Conservation (phyloP, 2,329 filamentous ascomycete genomes). For the Microthyrium microscopicum region DNA sequence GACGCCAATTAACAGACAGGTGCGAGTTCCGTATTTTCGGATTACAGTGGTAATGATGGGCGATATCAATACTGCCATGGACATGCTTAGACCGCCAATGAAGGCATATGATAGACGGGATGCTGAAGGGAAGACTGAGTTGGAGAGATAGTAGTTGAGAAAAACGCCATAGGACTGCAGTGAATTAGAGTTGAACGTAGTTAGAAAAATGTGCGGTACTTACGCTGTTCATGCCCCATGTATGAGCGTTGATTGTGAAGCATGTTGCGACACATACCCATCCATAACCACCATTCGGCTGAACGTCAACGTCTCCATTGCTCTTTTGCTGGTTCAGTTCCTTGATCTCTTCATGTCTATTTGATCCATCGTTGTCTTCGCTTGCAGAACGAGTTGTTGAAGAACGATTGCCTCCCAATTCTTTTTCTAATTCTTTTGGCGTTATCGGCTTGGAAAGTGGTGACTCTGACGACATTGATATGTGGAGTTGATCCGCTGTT, state of each 20-base stretch:
- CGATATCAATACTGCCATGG: slow-evolving; percentile 48
- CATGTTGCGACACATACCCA: slow-evolving; percentile 18
- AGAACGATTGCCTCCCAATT: no score
- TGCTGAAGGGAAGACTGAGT: slow-evolving; percentile 44
- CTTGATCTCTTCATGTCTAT: no score
- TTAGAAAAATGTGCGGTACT: slow-evolving; percentile 11
- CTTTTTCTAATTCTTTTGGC: no score
- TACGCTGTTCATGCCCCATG: slow-evolving; percentile 57
- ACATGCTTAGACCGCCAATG: slow-evolving; percentile 55
- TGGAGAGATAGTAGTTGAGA: slow-evolving; percentile 57
- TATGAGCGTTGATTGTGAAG: slow-evolving; percentile 49
- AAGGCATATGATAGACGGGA: slow-evolving; percentile 56
- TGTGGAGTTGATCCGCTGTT: no score
- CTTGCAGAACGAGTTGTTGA: no score
- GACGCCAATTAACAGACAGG: slow-evolving; percentile 47
- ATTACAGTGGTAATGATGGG: slow-evolving; percentile 49
- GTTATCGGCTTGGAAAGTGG: no score
- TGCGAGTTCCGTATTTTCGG: slow-evolving; percentile 44
- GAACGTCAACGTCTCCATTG: no score
- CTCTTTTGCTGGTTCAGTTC: no score
- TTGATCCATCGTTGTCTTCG: no score
- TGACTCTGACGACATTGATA: no score
- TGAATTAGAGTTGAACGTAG: neutral
- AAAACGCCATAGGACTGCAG: slow-evolving; percentile 50
- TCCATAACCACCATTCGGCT: slow-evolving; percentile 19